Base-by-base conservation (phyloP, 306 rosid genomes). In the Acacia melanoxylon region DNA sequence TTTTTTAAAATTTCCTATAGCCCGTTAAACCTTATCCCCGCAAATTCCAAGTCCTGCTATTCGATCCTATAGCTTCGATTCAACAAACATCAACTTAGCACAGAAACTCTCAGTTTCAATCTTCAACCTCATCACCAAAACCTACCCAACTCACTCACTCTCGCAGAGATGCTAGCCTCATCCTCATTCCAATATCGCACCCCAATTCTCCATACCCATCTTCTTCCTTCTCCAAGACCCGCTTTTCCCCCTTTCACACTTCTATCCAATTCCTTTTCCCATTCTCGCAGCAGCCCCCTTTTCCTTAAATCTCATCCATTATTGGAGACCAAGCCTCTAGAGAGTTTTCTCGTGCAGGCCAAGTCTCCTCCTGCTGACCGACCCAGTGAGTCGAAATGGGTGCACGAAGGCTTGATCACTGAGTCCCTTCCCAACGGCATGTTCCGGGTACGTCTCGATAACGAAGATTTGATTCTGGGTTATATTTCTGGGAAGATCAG, bases 401-500 rank as follows among this genome's bases (percentile, higher is more conserved):
- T 83, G 19, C 87, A 78, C 77, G 91, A 88, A 74, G 91, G 91
- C 6, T 82, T 83, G 17, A 85, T 88, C 86, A 88, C 83, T 0
- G 91, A 88, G 80, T 88, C 89, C 25, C 91, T 88, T 45, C 84
- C 91, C 48, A 88, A 85, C 75, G 91, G 91, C 65, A 88, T 88
- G 91, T 88, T 88, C 75, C 87, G 89, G 1, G 87, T 88, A 7
- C 88, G 87, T 49, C 89, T 88, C 27, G 91, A 88, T 66, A 88
- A 88, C 79, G 72, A 88, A 29, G 91, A 88, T 67, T 46, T 85
- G 46, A 85, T 88, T 75, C 72, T 88, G n/a, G 91, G 91, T 33
- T 88, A 88, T 45, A 78, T 88, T 79, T 88, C 91, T 59, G 91
- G 91, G 5, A 88, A 76, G 46, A 88, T 88, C 61, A 80, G 91